Evolutionary conservation across 805 yeast genomes (phyloP).

Genomic region (Candida khao-thaluensis): DNA sequence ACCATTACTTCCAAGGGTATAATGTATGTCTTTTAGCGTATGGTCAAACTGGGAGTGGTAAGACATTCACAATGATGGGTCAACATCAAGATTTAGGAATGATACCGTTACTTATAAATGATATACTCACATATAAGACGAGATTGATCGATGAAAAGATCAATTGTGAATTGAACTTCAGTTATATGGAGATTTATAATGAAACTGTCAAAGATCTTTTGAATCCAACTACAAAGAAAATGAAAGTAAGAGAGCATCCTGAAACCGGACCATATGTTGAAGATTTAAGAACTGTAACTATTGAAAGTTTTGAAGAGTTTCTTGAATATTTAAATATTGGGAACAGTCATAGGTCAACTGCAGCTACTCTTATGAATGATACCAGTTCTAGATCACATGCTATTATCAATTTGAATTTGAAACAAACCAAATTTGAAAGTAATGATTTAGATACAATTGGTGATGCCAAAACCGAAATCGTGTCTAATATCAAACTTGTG

Average conservation of each 20-base stretch:
- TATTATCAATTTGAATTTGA: slow-evolving; percentile 60
- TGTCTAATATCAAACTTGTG: slow-evolving; percentile 65
- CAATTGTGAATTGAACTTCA: slow-evolving; percentile 44
- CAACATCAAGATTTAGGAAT: slow-evolving; percentile 30
- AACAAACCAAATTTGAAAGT: slow-evolving; percentile 48
- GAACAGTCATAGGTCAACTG: slow-evolving; percentile 58
- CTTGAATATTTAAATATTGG: slow-evolving; percentile 49
- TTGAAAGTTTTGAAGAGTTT: slow-evolving; percentile 52
- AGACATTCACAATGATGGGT: slow-evolving; percentile 46
- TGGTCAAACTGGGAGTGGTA: slow-evolving; percentile 45
- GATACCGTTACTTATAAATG: slow-evolving; percentile 47
- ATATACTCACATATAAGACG: slow-evolving; percentile 47
- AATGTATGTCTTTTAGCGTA: slow-evolving; percentile 44
- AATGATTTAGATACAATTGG: slow-evolving; percentile 26
- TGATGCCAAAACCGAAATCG: slow-evolving; percentile 45
- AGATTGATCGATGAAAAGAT: slow-evolving; percentile 35
- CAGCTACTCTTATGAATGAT: slow-evolving; percentile 71
- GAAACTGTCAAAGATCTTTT: slow-evolving; percentile 68
- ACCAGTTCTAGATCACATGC: slow-evolving; percentile 81
- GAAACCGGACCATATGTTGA: slow-evolving; percentile 72
- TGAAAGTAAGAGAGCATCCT: slow-evolving; percentile 66
- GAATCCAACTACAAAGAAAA: slow-evolving; percentile 20
- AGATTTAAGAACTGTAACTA: slow-evolving; percentile 51
- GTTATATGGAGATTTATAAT: slow-evolving; percentile 75
- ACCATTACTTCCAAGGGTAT: slow-evolving; percentile 44